Conservation (phyloP, 108 stramenopile genomes). For the Cylindrotheca fusiformis region DNA sequence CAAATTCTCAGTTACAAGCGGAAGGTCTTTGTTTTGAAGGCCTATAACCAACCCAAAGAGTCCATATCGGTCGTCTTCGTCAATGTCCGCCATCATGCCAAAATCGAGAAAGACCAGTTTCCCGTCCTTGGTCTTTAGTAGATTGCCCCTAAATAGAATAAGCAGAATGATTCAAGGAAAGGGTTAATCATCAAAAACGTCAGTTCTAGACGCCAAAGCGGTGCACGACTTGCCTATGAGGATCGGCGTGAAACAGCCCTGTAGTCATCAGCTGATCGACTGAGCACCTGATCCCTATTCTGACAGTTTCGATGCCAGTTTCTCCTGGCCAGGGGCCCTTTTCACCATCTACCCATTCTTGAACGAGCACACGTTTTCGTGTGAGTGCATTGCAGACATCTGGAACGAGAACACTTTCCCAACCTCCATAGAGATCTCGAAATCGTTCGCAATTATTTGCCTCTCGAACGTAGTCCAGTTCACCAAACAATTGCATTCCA, state of each 20-base stretch:
- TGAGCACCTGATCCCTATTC: slow-evolving; percentile 86
- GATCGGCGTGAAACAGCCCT: slow-evolving; percentile 22
- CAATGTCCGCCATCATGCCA: slow-evolving; percentile 94
- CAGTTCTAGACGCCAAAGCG: too few species aligned
- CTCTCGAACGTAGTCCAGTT: slow-evolving; percentile 80
- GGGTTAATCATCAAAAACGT: too few species aligned
- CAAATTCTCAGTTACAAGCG: slow-evolving; percentile 82
- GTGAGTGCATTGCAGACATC: slow-evolving; percentile 71
- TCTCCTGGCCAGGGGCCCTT: slow-evolving; percentile 88
- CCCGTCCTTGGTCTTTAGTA: slow-evolving; percentile 71
- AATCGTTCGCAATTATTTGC: slow-evolving; percentile 85
- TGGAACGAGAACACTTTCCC: slow-evolving; percentile 83
- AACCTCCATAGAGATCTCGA: slow-evolving; percentile 77
- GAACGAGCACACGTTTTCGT: slow-evolving; percentile 76
- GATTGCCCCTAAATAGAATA: slow-evolving; percentile 52
- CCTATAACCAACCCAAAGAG: slow-evolving; percentile 89
- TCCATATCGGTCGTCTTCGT: slow-evolving; percentile 88
- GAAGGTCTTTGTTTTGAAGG: slow-evolving; percentile 80
- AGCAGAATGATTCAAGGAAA: too few species aligned
- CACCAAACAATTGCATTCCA: slow-evolving; percentile 92
- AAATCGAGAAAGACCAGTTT: slow-evolving; percentile 87
- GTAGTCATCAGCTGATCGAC: slow-evolving; percentile 76
- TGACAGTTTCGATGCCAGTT: slow-evolving; percentile 83
- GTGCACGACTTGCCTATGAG: not conserved
- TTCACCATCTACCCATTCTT: slow-evolving; percentile 92